Percentiles rank a stretch among this genome's conserved stretches.
Evolutionary conservation across 768 basidiomycete species (phyloP).

Genomic region (Xerocomus brunneocitrinus): DNA sequence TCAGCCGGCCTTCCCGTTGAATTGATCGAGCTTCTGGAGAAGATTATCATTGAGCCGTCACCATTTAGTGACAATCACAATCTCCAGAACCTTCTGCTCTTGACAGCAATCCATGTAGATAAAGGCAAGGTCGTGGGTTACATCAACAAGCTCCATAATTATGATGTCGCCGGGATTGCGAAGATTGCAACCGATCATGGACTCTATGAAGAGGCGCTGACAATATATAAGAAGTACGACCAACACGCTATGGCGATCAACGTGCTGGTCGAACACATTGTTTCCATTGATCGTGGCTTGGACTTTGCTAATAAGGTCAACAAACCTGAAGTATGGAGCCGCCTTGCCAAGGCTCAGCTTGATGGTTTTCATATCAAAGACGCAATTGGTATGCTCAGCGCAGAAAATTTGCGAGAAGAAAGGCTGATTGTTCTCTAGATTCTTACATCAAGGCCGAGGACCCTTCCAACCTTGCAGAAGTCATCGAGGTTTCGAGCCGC

Average conservation of each 20-base stretch:
- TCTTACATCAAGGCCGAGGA: slow-evolving; percentile 98
- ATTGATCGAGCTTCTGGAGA: slow-evolving; percentile 95
- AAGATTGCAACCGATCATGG: slow-evolving; percentile 96
- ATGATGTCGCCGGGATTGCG: slow-evolving; percentile 92
- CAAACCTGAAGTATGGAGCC: slow-evolving; percentile 93
- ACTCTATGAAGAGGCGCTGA: slow-evolving; percentile 92
- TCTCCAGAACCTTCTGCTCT: slow-evolving; percentile 88
- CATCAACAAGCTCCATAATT: slow-evolving; percentile 95
- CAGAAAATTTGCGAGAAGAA: not conserved
- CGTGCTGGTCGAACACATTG: slow-evolving; percentile 96
- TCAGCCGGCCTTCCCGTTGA: slow-evolving; percentile 95
- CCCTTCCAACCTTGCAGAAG: slow-evolving; percentile 88
- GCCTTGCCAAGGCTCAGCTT: slow-evolving; percentile 97
- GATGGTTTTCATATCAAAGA: slow-evolving; percentile 98
- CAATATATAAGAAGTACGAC: slow-evolving; percentile 96
- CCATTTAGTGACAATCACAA: slow-evolving; percentile 98
- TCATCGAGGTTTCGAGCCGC: slow-evolving; percentile 92
- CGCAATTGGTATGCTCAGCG: slow-evolving; percentile 69
- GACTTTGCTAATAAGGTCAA: slow-evolving; percentile 97
- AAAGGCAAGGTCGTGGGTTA: slow-evolving; percentile 98
- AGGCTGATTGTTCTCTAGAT: slow-evolving; percentile 42
- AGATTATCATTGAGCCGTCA: slow-evolving; percentile 96
- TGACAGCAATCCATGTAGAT: slow-evolving; percentile 96
- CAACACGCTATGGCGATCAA: slow-evolving; percentile 95
- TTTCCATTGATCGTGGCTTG: slow-evolving; percentile 92